A percentile compares a stretch with the other conserved stretches of the same genome.
Evolutionary conservation across 305 asterid genomes (phyloP).

Genomic region (Solanum aculeatissimum): DNA sequence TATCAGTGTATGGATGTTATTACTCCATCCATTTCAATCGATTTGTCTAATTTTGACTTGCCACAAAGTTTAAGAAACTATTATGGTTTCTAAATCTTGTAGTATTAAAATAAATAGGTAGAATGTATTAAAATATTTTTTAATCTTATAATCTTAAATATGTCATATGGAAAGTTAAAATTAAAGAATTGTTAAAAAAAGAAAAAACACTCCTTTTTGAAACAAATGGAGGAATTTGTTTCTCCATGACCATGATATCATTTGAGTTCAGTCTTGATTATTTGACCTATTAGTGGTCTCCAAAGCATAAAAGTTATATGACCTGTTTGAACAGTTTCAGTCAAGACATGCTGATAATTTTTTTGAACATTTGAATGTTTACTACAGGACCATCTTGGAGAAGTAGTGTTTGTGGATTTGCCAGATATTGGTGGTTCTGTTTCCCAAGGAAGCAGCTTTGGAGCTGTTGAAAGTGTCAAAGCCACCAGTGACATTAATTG

Average conservation of each 20-base stretch:
- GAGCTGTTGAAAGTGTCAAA: constrained; percentile 88
- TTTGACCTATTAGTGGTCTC: not conserved
- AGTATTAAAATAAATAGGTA: not conserved
- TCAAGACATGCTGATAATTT: not conserved
- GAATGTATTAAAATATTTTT: not conserved
- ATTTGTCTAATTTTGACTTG: not conserved
- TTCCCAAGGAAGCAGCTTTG: constrained; percentile 36
- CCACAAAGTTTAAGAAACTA: not conserved
- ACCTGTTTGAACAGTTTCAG: not conserved
- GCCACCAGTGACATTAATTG: constrained; percentile 81
- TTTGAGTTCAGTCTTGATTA: not conserved
- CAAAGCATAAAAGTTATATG: not conserved
- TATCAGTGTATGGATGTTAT: not conserved
- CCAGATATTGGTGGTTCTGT: constrained; percentile 60
- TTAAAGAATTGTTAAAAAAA: not conserved
- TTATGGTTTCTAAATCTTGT: not conserved
- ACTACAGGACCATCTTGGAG: constrained; percentile 75
- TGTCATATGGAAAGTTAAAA: not conserved
- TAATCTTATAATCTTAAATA: fast-evolving
- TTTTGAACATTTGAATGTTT: not conserved
- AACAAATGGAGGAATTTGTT: not conserved
- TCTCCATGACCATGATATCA: not conserved
- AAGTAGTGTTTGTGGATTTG: constrained; percentile 80
- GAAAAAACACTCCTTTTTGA: not conserved
- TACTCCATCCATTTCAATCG: not conserved